Percentiles rank a stretch among this genome's conserved stretches.
These are phyloP conservation scores for Didymella glomerata DNA, from an alignment of 2,329 filamentous ascomycete species.

Conservation along the genomic window DNA sequence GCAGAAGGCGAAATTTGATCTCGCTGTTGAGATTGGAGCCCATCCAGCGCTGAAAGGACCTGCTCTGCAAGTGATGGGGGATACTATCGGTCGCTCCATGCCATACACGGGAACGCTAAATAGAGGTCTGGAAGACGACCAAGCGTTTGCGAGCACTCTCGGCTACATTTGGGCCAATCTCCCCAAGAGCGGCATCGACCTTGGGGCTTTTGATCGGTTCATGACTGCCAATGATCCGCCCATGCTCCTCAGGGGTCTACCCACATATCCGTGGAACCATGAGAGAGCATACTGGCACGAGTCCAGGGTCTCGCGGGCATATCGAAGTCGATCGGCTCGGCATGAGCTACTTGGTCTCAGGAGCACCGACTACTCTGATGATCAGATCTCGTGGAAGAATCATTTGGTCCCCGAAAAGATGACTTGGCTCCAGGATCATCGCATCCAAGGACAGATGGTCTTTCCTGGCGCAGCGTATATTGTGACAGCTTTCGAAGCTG, in stretches of 20 bases:
- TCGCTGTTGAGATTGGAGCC: conserved; percentile 58
- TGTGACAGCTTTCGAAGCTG: conserved; percentile 48
- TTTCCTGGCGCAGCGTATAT: conserved; percentile 59
- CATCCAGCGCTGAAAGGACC: conserved; percentile 58
- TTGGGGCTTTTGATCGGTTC: conserved; percentile 1
- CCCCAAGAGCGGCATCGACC: neutral
- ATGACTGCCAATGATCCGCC: neutral
- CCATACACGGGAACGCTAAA: conserved; percentile 35
- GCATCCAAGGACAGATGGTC: conserved; percentile 45
- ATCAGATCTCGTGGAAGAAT: conserved; percentile 25
- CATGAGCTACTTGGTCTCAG: conserved; percentile 24
- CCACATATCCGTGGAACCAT: conserved; percentile 46
- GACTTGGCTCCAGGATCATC: conserved; percentile 31
- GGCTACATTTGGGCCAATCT: conserved; percentile 17
- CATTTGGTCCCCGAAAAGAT: conserved; percentile 20
- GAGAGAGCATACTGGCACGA: conserved; percentile 34
- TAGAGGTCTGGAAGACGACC: conserved; percentile 32
- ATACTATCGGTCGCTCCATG: neutral
- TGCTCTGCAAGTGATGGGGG: conserved; percentile 47
- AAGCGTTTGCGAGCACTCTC: conserved; percentile 27
- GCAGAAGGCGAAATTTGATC: conserved; percentile 38
- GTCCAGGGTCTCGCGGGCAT: conserved; percentile 17
- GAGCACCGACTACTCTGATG: neutral
- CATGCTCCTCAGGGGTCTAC: conserved; percentile 18
- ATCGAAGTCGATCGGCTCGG: conserved; percentile 21